Evolutionary conservation across 202 grass and related monocot genomes (phyloP).

Genomic region (Panicum virgatum): DNA sequence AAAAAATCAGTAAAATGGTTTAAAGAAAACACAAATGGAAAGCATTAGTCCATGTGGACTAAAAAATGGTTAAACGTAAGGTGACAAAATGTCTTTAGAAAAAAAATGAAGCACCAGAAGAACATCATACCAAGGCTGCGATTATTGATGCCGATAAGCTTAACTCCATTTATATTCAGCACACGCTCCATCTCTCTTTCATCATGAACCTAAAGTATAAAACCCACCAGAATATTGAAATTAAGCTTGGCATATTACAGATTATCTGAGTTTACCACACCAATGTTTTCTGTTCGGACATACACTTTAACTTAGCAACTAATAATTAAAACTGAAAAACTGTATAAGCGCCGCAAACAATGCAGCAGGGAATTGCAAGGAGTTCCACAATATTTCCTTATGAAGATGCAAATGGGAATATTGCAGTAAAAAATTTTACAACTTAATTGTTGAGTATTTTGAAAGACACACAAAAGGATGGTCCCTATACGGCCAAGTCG

Average conservation of each 20-base stretch:
- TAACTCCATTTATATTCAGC: slow-evolving; percentile 68
- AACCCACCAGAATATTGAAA: slow-evolving; percentile 13
- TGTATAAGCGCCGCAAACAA: not conserved
- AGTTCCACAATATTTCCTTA: not conserved
- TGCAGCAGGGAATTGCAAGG: not conserved
- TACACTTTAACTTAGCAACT: not conserved
- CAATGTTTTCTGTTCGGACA: not conserved
- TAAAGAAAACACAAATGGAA: not conserved
- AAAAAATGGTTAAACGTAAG: not conserved
- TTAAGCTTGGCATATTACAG: slow-evolving; percentile 2
- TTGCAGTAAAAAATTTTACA: not conserved
- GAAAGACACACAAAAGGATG: not conserved
- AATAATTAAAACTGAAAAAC: not conserved
- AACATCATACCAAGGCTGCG: slow-evolving; percentile 75
- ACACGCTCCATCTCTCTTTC: slow-evolving; percentile 89
- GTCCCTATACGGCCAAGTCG: not conserved
- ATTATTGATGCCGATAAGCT: slow-evolving; percentile 98
- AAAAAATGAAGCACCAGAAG: slow-evolving; percentile 6
- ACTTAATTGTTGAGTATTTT: slow-evolving; percentile 14
- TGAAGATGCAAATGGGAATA: not conserved
- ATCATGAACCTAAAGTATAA: slow-evolving; percentile 75
- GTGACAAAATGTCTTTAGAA: not conserved
- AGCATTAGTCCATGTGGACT: not conserved
- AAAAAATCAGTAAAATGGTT: slow-evolving; percentile 23
- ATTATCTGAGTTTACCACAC: slow-evolving; percentile 21